phyloP scores from a whole-genome alignment of 2,329 filamentous ascomycete species.

The Sarocladium oryzae region DNA sequence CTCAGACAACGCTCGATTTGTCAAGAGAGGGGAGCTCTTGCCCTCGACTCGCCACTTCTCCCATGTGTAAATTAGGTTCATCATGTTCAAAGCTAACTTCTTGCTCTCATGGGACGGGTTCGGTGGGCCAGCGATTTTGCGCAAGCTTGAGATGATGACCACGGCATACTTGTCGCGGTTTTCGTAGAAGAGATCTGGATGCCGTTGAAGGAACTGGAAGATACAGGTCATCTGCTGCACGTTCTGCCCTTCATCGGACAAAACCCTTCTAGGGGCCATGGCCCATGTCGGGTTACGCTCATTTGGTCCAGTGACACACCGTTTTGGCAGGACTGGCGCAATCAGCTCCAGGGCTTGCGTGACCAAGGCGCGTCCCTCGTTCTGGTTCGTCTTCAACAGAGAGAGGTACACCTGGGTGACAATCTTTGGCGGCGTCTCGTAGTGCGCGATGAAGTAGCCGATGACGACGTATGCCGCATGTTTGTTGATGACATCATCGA shows the following conservation, averaged over 20 bases:
- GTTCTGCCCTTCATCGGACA: conserved; percentile 92
- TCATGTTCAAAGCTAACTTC: conserved; percentile 83
- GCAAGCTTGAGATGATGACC: conserved; percentile 79
- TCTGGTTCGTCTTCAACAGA: conserved; percentile 85
- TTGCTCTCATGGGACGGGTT: conserved; percentile 88
- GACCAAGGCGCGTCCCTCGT: conserved; percentile 84
- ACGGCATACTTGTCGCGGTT: conserved; percentile 85
- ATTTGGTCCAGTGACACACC: conserved; percentile 60
- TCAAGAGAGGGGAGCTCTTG: conserved; percentile 25
- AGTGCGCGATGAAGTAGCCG: conserved; percentile 94
- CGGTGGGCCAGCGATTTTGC: conserved; percentile 78
- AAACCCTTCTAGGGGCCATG: conserved; percentile 78
- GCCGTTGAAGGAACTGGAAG: conserved; percentile 90
- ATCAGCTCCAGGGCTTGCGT: conserved; percentile 92
- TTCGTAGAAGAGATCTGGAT: conserved; percentile 91
- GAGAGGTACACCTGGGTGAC: conserved; percentile 92
- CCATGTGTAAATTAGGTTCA: conserved; percentile 88
- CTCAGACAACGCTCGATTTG: conserved; percentile 42
- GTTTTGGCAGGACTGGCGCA: conserved; percentile 86
- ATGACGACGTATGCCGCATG: conserved; percentile 96
- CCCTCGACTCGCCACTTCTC: conserved; percentile 75
- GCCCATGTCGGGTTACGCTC: conserved; percentile 83
- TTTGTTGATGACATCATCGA: conserved; percentile 99
- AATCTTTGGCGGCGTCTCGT: conserved; percentile 94
- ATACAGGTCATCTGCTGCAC: conserved; percentile 94